Evolutionary conservation across 345 rosid species (phyloP).

Genomic region (Brassica nigra): DNA sequence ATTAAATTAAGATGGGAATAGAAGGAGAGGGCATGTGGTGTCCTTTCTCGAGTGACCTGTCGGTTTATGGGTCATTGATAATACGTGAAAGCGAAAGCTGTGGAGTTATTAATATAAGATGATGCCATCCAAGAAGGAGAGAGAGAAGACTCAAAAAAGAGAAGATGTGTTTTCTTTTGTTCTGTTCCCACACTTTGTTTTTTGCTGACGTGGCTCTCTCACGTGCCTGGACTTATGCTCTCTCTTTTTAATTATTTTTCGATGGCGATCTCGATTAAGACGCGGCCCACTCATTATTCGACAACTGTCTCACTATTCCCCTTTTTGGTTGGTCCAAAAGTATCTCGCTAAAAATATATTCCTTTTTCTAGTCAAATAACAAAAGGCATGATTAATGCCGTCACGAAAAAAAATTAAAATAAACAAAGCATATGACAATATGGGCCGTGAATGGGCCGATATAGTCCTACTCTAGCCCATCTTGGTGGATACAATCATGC

Average conservation of each 20-base stretch:
- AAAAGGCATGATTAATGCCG: constrained; percentile 26
- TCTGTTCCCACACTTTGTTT: constrained; percentile 37
- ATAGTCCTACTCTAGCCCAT: neutral
- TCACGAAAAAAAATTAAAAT: neutral
- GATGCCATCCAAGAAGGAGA: neutral
- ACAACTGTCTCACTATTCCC: constrained; percentile 23
- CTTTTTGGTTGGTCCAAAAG: constrained; percentile 36
- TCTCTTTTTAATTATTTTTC: neutral
- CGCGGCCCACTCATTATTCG: constrained; percentile 31
- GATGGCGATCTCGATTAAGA: constrained; percentile 42
- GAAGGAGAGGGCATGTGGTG: constrained; percentile 37
- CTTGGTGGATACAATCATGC: neutral
- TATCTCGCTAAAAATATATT: constrained; percentile 3
- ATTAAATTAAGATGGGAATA: constrained; percentile 15
- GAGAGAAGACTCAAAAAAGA: constrained; percentile 21
- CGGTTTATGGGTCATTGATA: constrained; percentile 43
- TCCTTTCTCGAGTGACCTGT: constrained; percentile 39
- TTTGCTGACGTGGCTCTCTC: constrained; percentile 31
- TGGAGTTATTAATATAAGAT: constrained; percentile 20
- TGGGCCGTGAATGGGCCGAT: constrained; percentile 3
- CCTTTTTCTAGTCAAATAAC: constrained; percentile 25
- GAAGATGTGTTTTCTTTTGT: constrained; percentile 43
- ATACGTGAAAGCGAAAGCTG: constrained; percentile 42
- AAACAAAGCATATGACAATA: neutral
- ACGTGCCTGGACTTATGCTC: constrained; percentile 30